Conservation (phyloP, 2,329 filamentous ascomycete species). For the Cladobotryum protrusum region DNA sequence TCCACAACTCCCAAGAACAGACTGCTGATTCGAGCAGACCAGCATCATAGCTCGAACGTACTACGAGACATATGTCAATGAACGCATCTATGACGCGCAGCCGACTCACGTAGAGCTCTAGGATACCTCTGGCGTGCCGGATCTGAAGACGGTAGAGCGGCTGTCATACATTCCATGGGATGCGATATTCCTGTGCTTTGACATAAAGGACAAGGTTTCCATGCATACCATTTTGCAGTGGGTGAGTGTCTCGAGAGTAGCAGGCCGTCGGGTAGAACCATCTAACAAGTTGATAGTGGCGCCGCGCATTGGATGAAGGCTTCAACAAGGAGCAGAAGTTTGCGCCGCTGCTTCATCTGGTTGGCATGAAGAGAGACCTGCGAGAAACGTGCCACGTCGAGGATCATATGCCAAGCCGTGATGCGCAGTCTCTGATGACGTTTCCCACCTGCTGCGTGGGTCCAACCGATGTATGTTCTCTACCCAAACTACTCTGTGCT, state of each 20-base stretch:
- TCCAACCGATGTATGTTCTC: constrained; percentile 21
- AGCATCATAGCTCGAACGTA: constrained; percentile 26
- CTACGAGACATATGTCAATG: constrained; percentile 30
- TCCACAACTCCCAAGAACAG: neutral
- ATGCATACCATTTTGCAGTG: constrained; percentile 30
- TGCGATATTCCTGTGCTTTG: constrained; percentile 34
- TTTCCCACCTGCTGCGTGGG: constrained; percentile 25
- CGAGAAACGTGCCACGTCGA: constrained; percentile 13
- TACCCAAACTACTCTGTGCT: neutral
- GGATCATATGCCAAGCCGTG: constrained; percentile 7
- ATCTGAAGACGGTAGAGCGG: constrained; percentile 28
- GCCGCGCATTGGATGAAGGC: constrained; percentile 21
- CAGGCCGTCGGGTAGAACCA: too few species aligned
- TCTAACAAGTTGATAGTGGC: constrained; percentile 21
- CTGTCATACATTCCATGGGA: constrained; percentile 33
- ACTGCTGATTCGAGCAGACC: constrained; percentile 18
- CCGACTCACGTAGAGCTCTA: constrained; percentile 29
- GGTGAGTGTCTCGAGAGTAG: constrained; percentile 21
- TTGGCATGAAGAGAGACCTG: constrained; percentile 31
- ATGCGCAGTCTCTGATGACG: neutral
- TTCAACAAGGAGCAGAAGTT: constrained; percentile 18
- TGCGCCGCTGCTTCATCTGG: constrained; percentile 24
- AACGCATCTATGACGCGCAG: constrained; percentile 19
- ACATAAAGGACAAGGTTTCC: constrained; percentile 29
- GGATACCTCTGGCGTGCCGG: constrained; percentile 35